Evolutionary conservation across 345 rosid species (phyloP).

Genomic region (Physaria fendleri): DNA sequence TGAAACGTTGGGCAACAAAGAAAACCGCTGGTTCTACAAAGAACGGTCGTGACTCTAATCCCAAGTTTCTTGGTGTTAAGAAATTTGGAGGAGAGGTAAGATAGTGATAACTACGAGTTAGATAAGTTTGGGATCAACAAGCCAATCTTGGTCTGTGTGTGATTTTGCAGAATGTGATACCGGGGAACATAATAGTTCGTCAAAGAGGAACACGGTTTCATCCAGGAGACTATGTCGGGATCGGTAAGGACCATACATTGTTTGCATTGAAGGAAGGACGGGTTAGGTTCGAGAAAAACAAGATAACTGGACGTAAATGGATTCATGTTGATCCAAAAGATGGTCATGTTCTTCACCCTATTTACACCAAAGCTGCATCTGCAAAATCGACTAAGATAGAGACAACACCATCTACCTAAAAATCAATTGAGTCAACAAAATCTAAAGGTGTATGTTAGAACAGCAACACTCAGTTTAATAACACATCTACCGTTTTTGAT

Average conservation of each 20-base stretch:
- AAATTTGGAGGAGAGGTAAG: slow-evolving; percentile 85
- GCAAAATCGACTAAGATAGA: slow-evolving; percentile 26
- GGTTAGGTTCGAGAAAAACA: slow-evolving; percentile 65
- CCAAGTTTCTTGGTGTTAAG: slow-evolving; percentile 87
- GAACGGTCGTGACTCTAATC: slow-evolving; percentile 80
- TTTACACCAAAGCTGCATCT: slow-evolving; percentile 33
- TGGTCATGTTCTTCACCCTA: slow-evolving; percentile 74
- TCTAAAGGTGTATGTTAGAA: neutral
- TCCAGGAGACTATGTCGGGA: slow-evolving; percentile 80
- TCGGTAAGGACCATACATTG: slow-evolving; percentile 70
- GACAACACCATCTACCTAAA: no score
- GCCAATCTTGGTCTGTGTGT: neutral
- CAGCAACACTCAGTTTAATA: neutral
- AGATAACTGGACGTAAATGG: slow-evolving; percentile 68
- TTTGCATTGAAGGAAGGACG: slow-evolving; percentile 66
- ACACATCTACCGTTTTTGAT: neutral
- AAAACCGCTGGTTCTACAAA: slow-evolving; percentile 80
- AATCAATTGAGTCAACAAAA: neutral
- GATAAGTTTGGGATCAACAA: no score
- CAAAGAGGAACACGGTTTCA: slow-evolving; percentile 81
- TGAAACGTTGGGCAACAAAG: slow-evolving; percentile 86
- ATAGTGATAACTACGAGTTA: no score
- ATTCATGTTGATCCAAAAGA: slow-evolving; percentile 65
- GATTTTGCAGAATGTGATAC: slow-evolving; percentile 57
- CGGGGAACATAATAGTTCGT: slow-evolving; percentile 80